Evolutionary conservation across 306 rosid genomes (phyloP).

Genomic region (Mimosa pudica): DNA sequence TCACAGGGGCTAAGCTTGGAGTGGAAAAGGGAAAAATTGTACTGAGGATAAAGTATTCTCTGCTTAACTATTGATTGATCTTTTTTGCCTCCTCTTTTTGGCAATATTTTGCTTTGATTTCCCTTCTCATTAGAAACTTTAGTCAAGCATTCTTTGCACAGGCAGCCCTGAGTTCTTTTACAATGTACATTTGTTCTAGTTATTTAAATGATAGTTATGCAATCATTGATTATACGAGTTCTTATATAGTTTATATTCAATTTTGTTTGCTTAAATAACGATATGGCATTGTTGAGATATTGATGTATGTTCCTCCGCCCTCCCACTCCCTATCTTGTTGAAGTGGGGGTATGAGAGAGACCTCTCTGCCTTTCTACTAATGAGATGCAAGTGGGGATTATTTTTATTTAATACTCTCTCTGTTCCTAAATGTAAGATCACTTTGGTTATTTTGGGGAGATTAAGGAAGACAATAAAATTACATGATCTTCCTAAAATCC

Average conservation of each 20-base stretch:
- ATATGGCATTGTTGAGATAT: slow-evolving; percentile 27
- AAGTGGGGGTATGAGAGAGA: background rate
- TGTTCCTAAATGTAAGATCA: no score
- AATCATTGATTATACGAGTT: slow-evolving; percentile 40
- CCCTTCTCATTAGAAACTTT: slow-evolving; percentile 49
- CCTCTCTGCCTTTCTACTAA: background rate
- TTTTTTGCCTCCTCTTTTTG: slow-evolving; percentile 36
- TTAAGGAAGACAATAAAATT: no score
- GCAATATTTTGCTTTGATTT: slow-evolving; percentile 22
- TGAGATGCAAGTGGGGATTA: background rate
- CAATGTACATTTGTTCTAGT: slow-evolving; percentile 53
- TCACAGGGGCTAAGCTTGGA: slow-evolving; percentile 98
- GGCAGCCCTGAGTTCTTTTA: slow-evolving; percentile 54
- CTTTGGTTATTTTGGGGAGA: no score
- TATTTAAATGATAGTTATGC: slow-evolving; percentile 42
- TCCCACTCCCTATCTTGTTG: background rate
- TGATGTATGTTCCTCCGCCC: no score
- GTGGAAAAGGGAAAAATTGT: slow-evolving; percentile 93
- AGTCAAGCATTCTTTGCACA: slow-evolving; percentile 92
- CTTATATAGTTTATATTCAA: slow-evolving; percentile 38
- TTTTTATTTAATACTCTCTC: background rate
- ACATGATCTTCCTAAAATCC: no score
- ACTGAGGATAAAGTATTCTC: slow-evolving; percentile 80
- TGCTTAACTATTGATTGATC: slow-evolving; percentile 78
- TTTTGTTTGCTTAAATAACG: slow-evolving; percentile 37